A percentile compares a stretch with the other conserved stretches of the same genome.
These are phyloP conservation scores for Plantago coronopus DNA, from an alignment of 305 asterid species.

Conservation along the genomic window DNA sequence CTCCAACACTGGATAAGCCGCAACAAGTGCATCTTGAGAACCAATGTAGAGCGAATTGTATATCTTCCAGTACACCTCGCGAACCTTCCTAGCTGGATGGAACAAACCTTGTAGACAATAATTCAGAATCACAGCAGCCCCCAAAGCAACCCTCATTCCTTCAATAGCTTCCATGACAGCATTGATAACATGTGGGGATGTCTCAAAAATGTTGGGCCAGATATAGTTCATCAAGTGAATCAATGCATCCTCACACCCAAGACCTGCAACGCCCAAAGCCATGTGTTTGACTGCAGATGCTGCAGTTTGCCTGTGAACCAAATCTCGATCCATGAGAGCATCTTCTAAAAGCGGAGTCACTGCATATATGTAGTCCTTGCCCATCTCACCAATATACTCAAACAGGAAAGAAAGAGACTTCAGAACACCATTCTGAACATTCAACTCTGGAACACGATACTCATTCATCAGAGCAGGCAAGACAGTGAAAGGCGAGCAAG, in stretches of 20 bases:
- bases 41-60: slow-evolving; percentile 87
- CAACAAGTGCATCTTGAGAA: slow-evolving; percentile 85
- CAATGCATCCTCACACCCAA: slow-evolving; percentile 96
- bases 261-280: slow-evolving; percentile 92
- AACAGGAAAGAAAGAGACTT: slow-evolving; percentile 86
- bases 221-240: slow-evolving; percentile 77
- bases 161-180: slow-evolving; percentile 96
- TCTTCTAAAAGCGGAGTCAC: slow-evolving; percentile 92
- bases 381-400: slow-evolving; percentile 98
- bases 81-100: slow-evolving; percentile 94
- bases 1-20: slow-evolving; percentile 83
- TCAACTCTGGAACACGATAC: slow-evolving; percentile 90
- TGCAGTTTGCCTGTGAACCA: slow-evolving; percentile 92
- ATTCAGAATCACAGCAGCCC: slow-evolving; percentile 74
- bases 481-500: slow-evolving; percentile 91
- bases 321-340: slow-evolving; percentile 93
- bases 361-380: slow-evolving; percentile 91
- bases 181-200: slow-evolving; percentile 92
- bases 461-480: slow-evolving; percentile 93
- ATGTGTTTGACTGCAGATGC: slow-evolving; percentile 95
- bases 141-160: slow-evolving; percentile 95
- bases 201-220: slow-evolving; percentile 95
- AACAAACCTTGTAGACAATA: slow-evolving; percentile 96
- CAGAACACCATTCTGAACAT: slow-evolving; percentile 92
- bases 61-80: slow-evolving; percentile 97